These are phyloP conservation scores for Entoloma clypeatum DNA, from an alignment of 1,284 basidiomycete genomes.

Conservation along the genomic window DNA sequence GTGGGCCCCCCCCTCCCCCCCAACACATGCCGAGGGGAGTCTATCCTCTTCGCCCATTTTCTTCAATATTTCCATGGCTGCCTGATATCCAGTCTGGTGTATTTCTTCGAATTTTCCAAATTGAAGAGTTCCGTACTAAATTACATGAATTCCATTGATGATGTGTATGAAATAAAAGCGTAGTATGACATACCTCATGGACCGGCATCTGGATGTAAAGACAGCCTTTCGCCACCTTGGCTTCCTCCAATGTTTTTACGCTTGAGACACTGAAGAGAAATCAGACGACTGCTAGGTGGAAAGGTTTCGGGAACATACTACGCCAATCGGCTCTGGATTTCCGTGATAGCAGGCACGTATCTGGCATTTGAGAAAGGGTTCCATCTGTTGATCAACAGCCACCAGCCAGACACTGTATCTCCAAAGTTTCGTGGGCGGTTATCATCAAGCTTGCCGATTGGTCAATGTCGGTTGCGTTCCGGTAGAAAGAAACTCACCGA, in stretches of 20 bases:
- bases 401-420: slow-evolving; percentile 96
- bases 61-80: slow-evolving; percentile 70
- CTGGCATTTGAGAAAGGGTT: slow-evolving; percentile 85
- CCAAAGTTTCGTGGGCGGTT: slow-evolving; percentile 94
- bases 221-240: slow-evolving; percentile 84
- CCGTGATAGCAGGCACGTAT: slow-evolving; percentile 89
- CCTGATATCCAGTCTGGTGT: slow-evolving; percentile 76
- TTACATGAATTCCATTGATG: background rate
- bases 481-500: slow-evolving; percentile 50
- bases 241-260: slow-evolving; percentile 92
- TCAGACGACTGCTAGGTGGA: slow-evolving; percentile 10
- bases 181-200: slow-evolving; percentile 57
- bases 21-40: slow-evolving; percentile 69
- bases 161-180: background rate
- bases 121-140: slow-evolving; percentile 74
- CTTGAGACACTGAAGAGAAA: slow-evolving; percentile 75
- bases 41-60: slow-evolving; percentile 81
- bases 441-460: slow-evolving; percentile 67
- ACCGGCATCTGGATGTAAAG: slow-evolving; percentile 96
- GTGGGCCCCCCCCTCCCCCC: slow-evolving; percentile 43
- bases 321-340: slow-evolving; percentile 92
- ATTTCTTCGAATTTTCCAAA: slow-evolving; percentile 84
- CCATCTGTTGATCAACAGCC: slow-evolving; percentile 90
- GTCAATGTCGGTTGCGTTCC: slow-evolving; percentile 4
- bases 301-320: slow-evolving; percentile 59